A percentile compares a stretch with the other conserved stretches of the same genome.
Evolutionary conservation across 208 protist species (phyloP).

Genomic region (Endotrypanum monterogeii): DNA sequence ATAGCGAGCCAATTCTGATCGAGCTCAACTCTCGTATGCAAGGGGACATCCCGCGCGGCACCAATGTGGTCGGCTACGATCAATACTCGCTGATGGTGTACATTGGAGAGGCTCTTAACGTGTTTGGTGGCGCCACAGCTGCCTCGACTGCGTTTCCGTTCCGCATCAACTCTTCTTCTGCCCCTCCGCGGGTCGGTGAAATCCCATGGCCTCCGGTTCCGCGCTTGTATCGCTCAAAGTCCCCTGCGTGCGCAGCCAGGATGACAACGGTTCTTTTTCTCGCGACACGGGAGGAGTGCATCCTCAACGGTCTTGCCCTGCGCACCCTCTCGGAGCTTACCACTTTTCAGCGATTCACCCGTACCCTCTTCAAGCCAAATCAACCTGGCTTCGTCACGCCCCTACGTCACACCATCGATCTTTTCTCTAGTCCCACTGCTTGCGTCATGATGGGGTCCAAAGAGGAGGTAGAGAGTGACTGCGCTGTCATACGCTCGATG

Average conservation of each 20-base stretch:
- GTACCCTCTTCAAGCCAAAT: constrained; percentile 50
- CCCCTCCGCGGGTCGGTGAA: not conserved
- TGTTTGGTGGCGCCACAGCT: constrained; percentile 37
- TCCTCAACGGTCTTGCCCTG: constrained; percentile 47
- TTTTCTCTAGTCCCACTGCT: constrained; percentile 74
- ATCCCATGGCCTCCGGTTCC: constrained; percentile 82
- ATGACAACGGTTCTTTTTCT: constrained; percentile 71
- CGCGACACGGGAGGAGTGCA: constrained; percentile 31
- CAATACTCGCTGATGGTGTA: constrained; percentile 80
- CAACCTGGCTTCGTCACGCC: constrained; percentile 25
- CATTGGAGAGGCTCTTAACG: constrained; percentile 50
- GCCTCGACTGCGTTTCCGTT: constrained; percentile 24
- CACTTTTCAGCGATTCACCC: constrained; percentile 62
- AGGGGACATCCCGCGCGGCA: constrained; percentile 72
- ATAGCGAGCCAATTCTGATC: constrained; percentile 76
- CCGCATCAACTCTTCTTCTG: constrained; percentile 2
- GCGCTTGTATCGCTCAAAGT: constrained; percentile 48
- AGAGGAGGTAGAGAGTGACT: constrained; percentile 45
- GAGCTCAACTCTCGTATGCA: constrained; percentile 89
- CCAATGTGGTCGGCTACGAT: constrained; percentile 76
- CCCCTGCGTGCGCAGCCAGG: not conserved
- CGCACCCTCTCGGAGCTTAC: constrained; percentile 35
- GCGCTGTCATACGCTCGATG: constrained; percentile 30
- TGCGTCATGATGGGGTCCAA: constrained; percentile 60
- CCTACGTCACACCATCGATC: constrained; percentile 64